Base-by-base conservation (phyloP, 495 filamentous ascomycete species). In the Aspergillus homomorphus region DNA sequence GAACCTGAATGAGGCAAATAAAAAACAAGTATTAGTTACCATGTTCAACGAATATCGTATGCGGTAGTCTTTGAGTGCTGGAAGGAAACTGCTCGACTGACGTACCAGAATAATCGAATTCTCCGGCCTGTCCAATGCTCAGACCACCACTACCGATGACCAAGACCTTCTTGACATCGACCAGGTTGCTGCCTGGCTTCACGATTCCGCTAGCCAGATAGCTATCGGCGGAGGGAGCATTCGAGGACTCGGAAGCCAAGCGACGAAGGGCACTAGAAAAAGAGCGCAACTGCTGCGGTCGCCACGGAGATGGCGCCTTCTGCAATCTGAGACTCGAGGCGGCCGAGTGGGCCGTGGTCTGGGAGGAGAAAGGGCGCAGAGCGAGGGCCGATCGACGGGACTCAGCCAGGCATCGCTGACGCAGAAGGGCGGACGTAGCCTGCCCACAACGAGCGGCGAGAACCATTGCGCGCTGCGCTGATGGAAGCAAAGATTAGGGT, bases 81-180 rank as follows among this genome's bases (percentile, higher is more conserved):
- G 33, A 14, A 14, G 2, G 7, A 10, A 16, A 26, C 18, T 19
- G 23, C 18, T 18, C 12, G 3, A 16, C 26, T 10, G 10, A 76
- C 77, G 26, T 89, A 71, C 92, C 93, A n/a, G 93, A 96, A 74
- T 98, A 96, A 73, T 96, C 92, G 64, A 98, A 98, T 74, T 98
- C 93, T 68, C 93, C 93, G 62, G 93, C 92, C 73, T 98, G 93
- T 15, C 93, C 93, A 74, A 98, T 98, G 69, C 90, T 95, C 60
- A 98, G 77, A 63, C 93, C 93, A 70, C 93, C 93, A 74, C 88
- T 92, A 52, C 93, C 93, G 61, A 98, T 87, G 30, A 98, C 88
- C 19, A 98, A 80, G 7, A 96, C 91, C 77, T 97, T 98, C 80
- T 96, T 95, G 23, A 98, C 94, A 76, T 96, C 87, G 45, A 98